A percentile compares a stretch with the other conserved stretches of the same genome.
Evolutionary conservation across 768 basidiomycete genomes (phyloP).

Genomic region (Suillus variegatus): DNA sequence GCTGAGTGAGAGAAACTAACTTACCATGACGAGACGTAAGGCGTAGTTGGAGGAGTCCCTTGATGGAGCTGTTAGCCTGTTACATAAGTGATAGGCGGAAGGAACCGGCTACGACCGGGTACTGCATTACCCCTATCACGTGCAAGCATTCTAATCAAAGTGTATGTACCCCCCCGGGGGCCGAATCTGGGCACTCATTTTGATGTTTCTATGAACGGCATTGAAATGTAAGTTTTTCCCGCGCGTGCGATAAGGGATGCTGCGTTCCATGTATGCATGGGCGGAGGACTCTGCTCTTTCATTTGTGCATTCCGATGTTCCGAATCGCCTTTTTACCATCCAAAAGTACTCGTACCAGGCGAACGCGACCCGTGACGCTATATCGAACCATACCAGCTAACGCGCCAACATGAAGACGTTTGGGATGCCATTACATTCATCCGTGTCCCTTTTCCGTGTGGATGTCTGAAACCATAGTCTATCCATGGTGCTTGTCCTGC

Average conservation of each 20-base stretch:
- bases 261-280: neutral
- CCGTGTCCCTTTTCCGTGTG: neutral
- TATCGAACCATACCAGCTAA: neutral
- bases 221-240: neutral
- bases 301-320: neutral
- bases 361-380: neutral
- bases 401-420: neutral
- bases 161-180: neutral
- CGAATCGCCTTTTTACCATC: neutral
- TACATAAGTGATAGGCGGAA: neutral
- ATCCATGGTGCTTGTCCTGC: too few relatives aligned
- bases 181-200: neutral
- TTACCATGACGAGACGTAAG: constrained; percentile 34
- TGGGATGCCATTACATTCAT: neutral
- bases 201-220: neutral
- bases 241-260: neutral
- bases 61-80: too few relatives aligned
- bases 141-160: neutral
- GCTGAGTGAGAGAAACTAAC: neutral
- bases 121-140: neutral
- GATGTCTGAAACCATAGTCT: neutral
- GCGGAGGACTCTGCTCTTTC: neutral
- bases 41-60: neutral
- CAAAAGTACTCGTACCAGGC: neutral
- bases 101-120: neutral